Evolutionary conservation across 768 basidiomycete genomes (phyloP), one percentile per base, ranked within the genome.

Genomic region (Leucosporidium scottii): DNA sequence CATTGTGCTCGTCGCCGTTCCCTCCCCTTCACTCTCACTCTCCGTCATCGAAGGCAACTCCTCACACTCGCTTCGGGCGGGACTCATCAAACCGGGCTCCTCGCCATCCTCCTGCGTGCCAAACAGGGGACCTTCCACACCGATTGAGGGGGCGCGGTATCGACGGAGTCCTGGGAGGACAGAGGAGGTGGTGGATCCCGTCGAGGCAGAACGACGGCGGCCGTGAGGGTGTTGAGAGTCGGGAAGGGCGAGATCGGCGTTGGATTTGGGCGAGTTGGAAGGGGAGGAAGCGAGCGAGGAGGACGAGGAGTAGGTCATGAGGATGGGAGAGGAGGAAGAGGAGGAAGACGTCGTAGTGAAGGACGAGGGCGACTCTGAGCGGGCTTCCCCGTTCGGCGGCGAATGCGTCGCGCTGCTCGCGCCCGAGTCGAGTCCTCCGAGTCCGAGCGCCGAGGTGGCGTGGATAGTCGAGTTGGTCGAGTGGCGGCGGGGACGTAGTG

Each of bases 121-220:
- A 13, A 71, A 65, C 4, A 71, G 34, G 18, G 70, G 70, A 18
- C 70, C 70, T 23, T 71, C 70, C 30, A 68, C 54, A 6, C 70
- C 70, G 20, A 71, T 49, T 1, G 60, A 62, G 10, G 51, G 47
- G 1, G 70, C 70, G 4, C 70, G 63, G 44, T 65, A 47, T 28
- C 70, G 66, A 30, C 30, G 25, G 51, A 71, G 65, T 5, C 36
- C 20, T n/a, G 34, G 21, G 18, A 53, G 47, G 30, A 36, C 18
- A 18, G 60, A 49, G 64, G 39, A 20, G 34, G 49, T 49, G 50
- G 30, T 44, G 27, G 34, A 36, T 9, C 39, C 39, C 3, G 21
- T n/a, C 21, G 50, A 44, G 23, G 23, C 34, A 9, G 57, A 58
- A 13, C 57, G 57, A 23, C 21, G 57, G 23, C 57, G 56, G 21